Conservation (phyloP, 116 monocot genomes). For the Papilionanthe hybrid region DNA sequence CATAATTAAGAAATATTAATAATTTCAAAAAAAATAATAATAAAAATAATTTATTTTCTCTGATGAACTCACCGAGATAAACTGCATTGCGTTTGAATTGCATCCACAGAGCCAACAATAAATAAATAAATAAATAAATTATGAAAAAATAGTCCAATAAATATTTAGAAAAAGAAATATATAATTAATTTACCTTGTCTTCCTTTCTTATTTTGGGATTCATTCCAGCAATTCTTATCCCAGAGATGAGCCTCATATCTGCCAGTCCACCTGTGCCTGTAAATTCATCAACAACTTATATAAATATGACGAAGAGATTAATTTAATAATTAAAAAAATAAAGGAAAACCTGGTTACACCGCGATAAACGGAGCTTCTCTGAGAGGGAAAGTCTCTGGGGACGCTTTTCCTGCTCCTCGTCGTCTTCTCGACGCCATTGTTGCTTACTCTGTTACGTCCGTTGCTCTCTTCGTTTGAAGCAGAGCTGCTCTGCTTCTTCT, state of each 20-base stretch:
- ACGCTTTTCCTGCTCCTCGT: slow-evolving; percentile 57
- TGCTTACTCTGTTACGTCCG: background rate
- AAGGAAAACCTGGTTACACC: slow-evolving; percentile 71
- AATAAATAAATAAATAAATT: background rate
- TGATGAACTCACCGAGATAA: slow-evolving; percentile 70
- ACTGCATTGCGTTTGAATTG: slow-evolving; percentile 38
- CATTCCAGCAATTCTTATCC: slow-evolving; percentile 90
- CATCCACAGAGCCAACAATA: background rate
- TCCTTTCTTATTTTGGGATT: slow-evolving; percentile 79
- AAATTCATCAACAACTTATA: background rate
- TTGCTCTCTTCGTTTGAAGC: slow-evolving; percentile 1
- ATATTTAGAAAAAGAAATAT: background rate
- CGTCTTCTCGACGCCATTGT: slow-evolving; percentile 22
- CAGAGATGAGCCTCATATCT: slow-evolving; percentile 83
- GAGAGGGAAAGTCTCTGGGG: slow-evolving; percentile 51
- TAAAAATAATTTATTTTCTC: background rate
- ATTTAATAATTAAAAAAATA: background rate
- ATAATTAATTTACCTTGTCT: slow-evolving; percentile 56
- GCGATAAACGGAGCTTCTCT: slow-evolving; percentile 75
- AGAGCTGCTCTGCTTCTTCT: slow-evolving; percentile 21
- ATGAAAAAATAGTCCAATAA: background rate
- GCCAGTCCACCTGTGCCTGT: slow-evolving; percentile 84
- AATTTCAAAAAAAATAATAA: background rate
- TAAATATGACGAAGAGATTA: background rate
- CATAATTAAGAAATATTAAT: background rate